These are phyloP conservation scores for Alternaria incomplexa DNA, from an alignment of 2,329 filamentous ascomycete species.

Conservation along the genomic window DNA sequence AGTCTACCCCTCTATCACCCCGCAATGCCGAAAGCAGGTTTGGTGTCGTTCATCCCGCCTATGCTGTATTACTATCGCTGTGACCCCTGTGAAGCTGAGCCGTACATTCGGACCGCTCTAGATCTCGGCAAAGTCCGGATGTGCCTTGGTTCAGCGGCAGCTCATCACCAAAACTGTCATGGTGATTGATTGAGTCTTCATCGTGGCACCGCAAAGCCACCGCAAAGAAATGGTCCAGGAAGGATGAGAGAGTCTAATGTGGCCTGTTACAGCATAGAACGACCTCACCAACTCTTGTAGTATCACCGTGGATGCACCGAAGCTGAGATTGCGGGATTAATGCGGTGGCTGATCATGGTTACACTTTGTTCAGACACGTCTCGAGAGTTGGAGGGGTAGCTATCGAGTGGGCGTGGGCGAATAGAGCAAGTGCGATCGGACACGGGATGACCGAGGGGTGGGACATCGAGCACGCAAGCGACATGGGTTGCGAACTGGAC, in stretches of 20 bases:
- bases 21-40: constrained; percentile 5
- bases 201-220: background rate
- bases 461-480: background rate
- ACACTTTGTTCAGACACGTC: background rate
- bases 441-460: background rate
- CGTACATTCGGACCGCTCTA: constrained; percentile 3
- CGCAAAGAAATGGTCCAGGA: background rate
- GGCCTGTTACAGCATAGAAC: background rate
- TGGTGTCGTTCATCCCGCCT: background rate
- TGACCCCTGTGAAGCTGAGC: constrained; percentile 8
- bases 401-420: background rate
- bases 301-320: background rate
- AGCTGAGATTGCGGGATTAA: background rate
- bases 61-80: background rate
- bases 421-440: background rate
- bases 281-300: background rate
- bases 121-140: constrained; percentile 1
- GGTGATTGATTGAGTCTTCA: background rate
- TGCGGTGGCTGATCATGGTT: background rate
- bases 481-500: background rate
- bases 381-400: background rate
- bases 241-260: background rate
- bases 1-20: constrained; percentile 3
- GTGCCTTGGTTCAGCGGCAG: background rate
- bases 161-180: background rate